These are phyloP conservation scores for Aspergillus mulundensis DNA, from an alignment of 495 filamentous ascomycete species.

Conservation along the genomic window DNA sequence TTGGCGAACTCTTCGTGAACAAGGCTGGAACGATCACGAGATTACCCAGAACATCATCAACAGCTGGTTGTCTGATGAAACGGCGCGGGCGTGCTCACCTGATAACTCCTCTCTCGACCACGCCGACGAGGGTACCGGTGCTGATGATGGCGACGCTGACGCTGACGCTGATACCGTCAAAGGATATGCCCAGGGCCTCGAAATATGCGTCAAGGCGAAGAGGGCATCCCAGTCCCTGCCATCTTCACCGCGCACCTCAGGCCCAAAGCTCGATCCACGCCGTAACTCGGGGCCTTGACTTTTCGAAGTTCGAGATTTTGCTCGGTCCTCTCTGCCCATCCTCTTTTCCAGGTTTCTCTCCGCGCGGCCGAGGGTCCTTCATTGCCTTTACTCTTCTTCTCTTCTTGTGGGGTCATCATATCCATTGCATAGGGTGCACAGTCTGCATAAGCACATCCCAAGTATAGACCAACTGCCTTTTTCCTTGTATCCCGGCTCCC, in stretches of 20 bases:
- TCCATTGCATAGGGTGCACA: too few relatives aligned
- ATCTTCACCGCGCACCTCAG: not conserved
- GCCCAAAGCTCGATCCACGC: not conserved
- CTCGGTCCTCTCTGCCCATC: too few relatives aligned
- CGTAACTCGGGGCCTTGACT: not conserved
- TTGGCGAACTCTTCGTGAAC: constrained; percentile 14
- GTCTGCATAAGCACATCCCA: too few relatives aligned
- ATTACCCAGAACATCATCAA: constrained; percentile 27
- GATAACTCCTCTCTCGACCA: not conserved
- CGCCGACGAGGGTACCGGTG: too few relatives aligned
- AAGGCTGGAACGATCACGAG: constrained; percentile 20
- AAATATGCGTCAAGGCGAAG: not conserved
- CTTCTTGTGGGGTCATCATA: too few relatives aligned
- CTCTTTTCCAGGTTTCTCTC: too few relatives aligned
- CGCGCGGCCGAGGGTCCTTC: too few relatives aligned
- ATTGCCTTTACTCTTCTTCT: too few relatives aligned
- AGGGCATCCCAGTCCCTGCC: not conserved
- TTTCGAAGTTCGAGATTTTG: not conserved
- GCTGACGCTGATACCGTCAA: not conserved
- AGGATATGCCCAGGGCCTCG: not conserved
- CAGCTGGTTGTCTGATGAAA: constrained; percentile 25
- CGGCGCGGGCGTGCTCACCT: not conserved
- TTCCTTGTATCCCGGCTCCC: too few relatives aligned
- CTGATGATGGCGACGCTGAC: too few relatives aligned
- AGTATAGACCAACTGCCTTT: too few relatives aligned